Percentiles rank a stretch among this genome's conserved stretches.
Evolutionary conservation across 2,329 filamentous ascomycete species (phyloP).

Genomic region (Triangularia setosa): DNA sequence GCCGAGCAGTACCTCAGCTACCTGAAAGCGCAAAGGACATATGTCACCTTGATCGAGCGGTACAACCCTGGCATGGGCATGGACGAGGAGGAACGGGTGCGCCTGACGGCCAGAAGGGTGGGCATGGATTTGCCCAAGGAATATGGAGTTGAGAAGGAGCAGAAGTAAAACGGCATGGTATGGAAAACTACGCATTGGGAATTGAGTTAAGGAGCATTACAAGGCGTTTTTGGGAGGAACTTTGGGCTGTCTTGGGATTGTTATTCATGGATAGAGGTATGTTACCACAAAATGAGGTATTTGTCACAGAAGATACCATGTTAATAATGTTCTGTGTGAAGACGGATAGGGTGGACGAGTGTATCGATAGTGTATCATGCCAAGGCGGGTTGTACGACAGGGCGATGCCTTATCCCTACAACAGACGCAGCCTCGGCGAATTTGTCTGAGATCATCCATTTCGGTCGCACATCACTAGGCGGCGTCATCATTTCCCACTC

Average conservation of each 20-base stretch:
- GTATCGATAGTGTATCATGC: neutral
- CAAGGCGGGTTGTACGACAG: neutral
- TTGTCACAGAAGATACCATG: too few species aligned
- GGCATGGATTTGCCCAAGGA: conserved; percentile 83
- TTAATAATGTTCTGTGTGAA: neutral
- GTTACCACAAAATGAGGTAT: too few species aligned
- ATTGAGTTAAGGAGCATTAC: neutral
- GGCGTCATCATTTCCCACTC: too few species aligned
- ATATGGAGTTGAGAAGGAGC: conserved; percentile 32
- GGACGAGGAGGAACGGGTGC: conserved; percentile 78
- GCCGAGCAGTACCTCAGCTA: conserved; percentile 75
- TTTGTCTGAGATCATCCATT: too few species aligned
- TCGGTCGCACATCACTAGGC: too few species aligned
- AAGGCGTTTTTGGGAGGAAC: neutral
- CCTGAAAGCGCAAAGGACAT: conserved; percentile 78
- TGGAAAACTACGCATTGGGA: neutral
- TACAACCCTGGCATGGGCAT: conserved; percentile 93
- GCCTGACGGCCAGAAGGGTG: conserved; percentile 79
- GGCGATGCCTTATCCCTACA: neutral
- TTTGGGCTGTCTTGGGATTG: neutral
- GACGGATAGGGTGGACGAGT: neutral
- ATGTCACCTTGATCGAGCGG: conserved; percentile 75
- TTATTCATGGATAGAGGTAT: neutral
- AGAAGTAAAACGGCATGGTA: neutral
- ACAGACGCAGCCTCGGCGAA: neutral